Evolutionary conservation across 768 basidiomycete genomes (phyloP).

Genomic region (Pleurotus salmoneostramineus): DNA sequence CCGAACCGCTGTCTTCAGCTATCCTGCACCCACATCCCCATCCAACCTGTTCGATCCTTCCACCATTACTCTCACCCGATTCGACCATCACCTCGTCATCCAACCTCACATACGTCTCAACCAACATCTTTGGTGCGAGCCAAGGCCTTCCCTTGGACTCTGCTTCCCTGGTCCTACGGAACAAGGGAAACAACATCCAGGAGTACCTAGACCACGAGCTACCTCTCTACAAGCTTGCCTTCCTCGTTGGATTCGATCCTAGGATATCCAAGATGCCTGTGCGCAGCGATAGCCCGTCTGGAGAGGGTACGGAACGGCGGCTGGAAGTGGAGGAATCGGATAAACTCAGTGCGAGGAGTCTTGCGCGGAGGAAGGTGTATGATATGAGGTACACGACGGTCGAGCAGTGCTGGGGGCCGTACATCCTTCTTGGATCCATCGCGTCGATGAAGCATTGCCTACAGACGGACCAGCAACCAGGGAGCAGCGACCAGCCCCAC

Average conservation of each 20-base stretch:
- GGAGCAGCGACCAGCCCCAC: too few species aligned
- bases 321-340: slow-evolving; percentile 1
- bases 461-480: background rate
- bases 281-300: background rate
- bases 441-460: background rate
- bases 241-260: background rate
- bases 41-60: slow-evolving; percentile 14
- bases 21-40: slow-evolving; percentile 11
- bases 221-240: slow-evolving; percentile 2
- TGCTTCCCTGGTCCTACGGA: background rate
- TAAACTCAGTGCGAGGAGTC: slow-evolving; percentile 19
- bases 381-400: slow-evolving; percentile 27
- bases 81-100: slow-evolving; percentile 20
- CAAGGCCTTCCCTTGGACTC: background rate
- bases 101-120: background rate
- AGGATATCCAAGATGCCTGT: background rate
- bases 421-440: slow-evolving; percentile 18
- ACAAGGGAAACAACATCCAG: background rate
- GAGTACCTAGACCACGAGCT: background rate
- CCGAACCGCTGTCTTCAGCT: background rate
- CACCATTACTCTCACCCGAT: background rate
- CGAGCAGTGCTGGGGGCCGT: slow-evolving; percentile 32
- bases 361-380: slow-evolving; percentile 30
- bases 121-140: background rate
- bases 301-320: slow-evolving; percentile 7